Evolutionary conservation across 306 rosid species (phyloP), one percentile per base, ranked within the genome.

Genomic region (Cucurbita maxima): DNA sequence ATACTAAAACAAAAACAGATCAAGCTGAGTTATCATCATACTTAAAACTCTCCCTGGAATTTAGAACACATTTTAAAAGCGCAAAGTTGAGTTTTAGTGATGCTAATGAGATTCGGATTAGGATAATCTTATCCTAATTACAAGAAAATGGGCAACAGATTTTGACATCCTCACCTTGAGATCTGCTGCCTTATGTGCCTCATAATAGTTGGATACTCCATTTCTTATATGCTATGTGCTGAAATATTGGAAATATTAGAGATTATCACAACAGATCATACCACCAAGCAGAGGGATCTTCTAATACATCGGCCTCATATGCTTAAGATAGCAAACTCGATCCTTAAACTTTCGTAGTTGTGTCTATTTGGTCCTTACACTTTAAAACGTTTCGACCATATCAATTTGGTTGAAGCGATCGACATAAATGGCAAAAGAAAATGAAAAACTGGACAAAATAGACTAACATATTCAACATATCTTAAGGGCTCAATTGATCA

Each of bases 131-230:
- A 59, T 59, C 41, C 66, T 59, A 59, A 12, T 30, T 36, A 13
- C 18, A 60, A 36, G 67, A 60, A 60, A 62, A 62, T 15, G 45
- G 13, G 22, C 69, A 62, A 38, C 69, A 61, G 25, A 61, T 36
- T 38, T 38, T 62, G 48, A 38, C 69, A 62, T 62, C 69, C 48
- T 62, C 47, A 61, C 68, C 47, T 61, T 61, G 45, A 36, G 67
- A 36, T 60, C 20, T 36, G 43, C 44, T 36, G 43, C 44, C 67
- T 14, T 34, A 30, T 19, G 19, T 60, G 44, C 67, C 67, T 60
- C 47, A 61, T 36, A 61, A 61, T 61, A 61, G 69, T 61, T 61
- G 69, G 36, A 37, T 61, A 61, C 48, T 61, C 69, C 69, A 61
- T 34, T 34, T 61, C 69, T 61, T 61, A 61, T 61, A 61, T 15